Evolutionary conservation across 495 filamentous ascomycete species (phyloP).

Genomic region (Daldinia concentrica): DNA sequence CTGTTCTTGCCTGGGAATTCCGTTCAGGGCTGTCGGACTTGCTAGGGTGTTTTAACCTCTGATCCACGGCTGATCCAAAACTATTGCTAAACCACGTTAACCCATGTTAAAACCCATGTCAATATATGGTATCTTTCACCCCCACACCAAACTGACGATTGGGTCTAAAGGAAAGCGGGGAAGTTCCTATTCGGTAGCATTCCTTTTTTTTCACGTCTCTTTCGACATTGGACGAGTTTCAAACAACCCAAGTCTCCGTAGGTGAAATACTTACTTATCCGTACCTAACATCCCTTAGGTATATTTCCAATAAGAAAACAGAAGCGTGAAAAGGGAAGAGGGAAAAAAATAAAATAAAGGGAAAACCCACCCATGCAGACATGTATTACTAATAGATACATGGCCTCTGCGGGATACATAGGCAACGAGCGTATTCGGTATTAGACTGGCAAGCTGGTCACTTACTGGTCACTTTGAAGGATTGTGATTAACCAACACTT

Average conservation of each 20-base stretch:
- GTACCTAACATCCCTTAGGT: not conserved
- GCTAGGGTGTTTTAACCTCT: conserved; percentile 9
- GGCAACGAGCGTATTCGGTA: conserved; percentile 17
- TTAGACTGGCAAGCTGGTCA: not conserved
- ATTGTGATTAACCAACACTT: conserved; percentile 35
- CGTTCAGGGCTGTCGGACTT: conserved; percentile 8
- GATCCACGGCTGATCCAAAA: conserved; percentile 35
- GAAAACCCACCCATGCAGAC: not conserved
- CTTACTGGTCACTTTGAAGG: conserved; percentile 34
- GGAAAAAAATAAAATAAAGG: not conserved
- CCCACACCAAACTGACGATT: conserved; percentile 36
- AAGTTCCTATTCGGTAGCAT: conserved; percentile 39
- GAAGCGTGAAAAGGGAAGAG: not conserved
- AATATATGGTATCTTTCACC: conserved; percentile 14
- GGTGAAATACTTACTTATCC: not conserved
- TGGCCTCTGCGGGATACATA: conserved; percentile 29
- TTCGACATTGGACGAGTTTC: conserved; percentile 29
- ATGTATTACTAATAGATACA: conserved; percentile 17
- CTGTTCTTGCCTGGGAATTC: conserved; percentile 22
- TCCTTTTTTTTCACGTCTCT: conserved; percentile 24
- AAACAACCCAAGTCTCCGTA: conserved; percentile 19
- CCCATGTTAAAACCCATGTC: not conserved
- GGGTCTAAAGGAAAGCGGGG: conserved; percentile 38
- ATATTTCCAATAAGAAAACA: not conserved
- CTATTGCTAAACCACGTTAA: conserved; percentile 1